phyloP scores from a whole-genome alignment of 176 grass and related monocot species.

The Oryza rufipogon region DNA sequence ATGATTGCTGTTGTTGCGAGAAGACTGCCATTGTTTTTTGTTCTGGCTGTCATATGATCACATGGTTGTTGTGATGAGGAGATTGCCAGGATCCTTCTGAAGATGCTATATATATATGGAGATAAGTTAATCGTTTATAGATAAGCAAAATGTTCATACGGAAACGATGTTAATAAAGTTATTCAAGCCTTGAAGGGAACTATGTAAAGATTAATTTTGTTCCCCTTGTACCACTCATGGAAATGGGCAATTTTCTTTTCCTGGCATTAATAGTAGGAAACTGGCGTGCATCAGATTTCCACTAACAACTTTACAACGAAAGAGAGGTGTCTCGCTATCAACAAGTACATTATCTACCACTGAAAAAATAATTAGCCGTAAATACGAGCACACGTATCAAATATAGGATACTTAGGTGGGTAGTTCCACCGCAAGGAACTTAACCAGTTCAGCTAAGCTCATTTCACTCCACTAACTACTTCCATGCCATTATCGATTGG shows the following conservation, averaged over 20 bases:
- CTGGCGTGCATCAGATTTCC: background rate
- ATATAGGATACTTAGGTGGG: no score
- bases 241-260: background rate
- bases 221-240: background rate
- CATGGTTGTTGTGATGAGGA: conserved; percentile 28
- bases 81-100: conserved; percentile 36
- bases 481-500: background rate
- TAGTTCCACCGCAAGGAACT: no score
- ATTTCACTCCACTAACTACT: background rate
- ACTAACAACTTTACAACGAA: no score
- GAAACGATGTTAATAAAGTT: conserved; percentile 25
- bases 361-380: no score
- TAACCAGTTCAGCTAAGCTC: no score
- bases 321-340: no score
- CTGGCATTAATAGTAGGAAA: background rate
- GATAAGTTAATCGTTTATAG: conserved; percentile 37
- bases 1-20: conserved; percentile 22
- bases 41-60: conserved; percentile 19
- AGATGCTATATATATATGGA: conserved; percentile 23
- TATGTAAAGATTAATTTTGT: conserved; percentile 39
- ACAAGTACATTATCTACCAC: no score
- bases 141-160: conserved; percentile 47
- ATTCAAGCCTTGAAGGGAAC: background rate
- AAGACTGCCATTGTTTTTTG: background rate
- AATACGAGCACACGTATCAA: no score